Base-by-base conservation (phyloP, 2,329 filamentous ascomycete species). In the Acrocalymma vagum region DNA sequence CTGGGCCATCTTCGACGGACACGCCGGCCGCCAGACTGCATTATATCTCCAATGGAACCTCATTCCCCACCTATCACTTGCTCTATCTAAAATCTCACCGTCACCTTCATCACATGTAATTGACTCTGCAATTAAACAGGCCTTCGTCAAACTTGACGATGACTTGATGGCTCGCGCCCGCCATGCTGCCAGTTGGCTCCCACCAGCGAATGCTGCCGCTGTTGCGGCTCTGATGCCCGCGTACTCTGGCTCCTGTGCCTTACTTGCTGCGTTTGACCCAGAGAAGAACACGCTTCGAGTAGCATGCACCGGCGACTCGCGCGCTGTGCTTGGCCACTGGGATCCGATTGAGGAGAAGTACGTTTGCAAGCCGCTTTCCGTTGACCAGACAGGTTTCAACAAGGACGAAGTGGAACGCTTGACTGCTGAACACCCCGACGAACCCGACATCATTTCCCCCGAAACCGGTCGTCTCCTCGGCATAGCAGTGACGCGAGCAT, bases 301-400 rank as follows among this genome's bases (percentile, higher is more conserved):
- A 3, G 86, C 86, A 1, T 84, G 83, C 47, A 80, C 81, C 0
- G 86, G 86, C 0, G 85, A 89, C 66, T 87, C 82, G 1, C 77
- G 85, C 23, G 84, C 84, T 9, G 83, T 88, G 0, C 72, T 87
- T 0, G 85, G 84, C 2, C 64, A 72, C 45, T 73, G 75, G 67
- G 72, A 76, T 9, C 36, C 69, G 0, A 59, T 72, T 1, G 38
- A 54, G 7, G 68, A 72, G 0, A 71, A 65, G 14, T 87, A 84
- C 72, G 63, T 73, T 2, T 72, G 77, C 0, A 73, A 76, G 5
- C 71, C 79, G 1, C 73, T 89, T 11, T 86, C 83, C 9, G 66
- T 74, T 9, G 86, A 89, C 61, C 86, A 88, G 57, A 87, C 82
- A 0, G 84, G 84, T 28, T 78, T 78, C 54, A 88, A 86, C 48